phyloP scores from a whole-genome alignment of 2,329 filamentous ascomycete genomes.

The Ophiosphaerella korrae region DNA sequence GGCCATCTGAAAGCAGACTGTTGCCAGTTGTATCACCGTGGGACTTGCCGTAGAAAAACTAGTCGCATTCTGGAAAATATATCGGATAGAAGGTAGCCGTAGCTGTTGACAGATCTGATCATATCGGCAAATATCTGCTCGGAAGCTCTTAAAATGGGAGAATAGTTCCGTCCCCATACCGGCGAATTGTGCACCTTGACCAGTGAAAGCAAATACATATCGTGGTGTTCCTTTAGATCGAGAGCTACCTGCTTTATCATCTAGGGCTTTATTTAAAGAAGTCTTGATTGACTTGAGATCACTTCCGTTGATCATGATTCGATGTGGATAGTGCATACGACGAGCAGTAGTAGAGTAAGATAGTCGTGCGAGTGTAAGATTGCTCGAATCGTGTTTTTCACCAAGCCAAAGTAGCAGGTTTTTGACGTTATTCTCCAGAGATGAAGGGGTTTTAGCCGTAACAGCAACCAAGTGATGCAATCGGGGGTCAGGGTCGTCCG shows the following conservation, averaged over 20 bases:
- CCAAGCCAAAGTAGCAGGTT: slow-evolving; percentile 12
- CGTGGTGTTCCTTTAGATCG: slow-evolving; percentile 52
- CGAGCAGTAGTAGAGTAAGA: slow-evolving; percentile 32
- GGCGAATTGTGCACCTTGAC: slow-evolving; percentile 38
- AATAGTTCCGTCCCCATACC: slow-evolving; percentile 13
- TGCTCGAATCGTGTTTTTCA: slow-evolving; percentile 3
- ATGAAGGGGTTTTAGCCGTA: slow-evolving; percentile 20
- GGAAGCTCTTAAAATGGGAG: slow-evolving; percentile 25
- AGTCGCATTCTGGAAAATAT: not conserved
- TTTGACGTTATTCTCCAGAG: slow-evolving; percentile 17
- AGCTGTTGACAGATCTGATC: slow-evolving; percentile 28
- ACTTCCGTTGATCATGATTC: slow-evolving; percentile 6
- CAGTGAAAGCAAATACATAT: slow-evolving; percentile 38
- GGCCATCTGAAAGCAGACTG: slow-evolving; percentile 48
- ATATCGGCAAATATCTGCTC: slow-evolving; percentile 13
- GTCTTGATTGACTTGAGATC: not conserved
- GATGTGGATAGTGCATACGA: slow-evolving; percentile 24
- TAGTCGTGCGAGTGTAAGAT: slow-evolving; percentile 9
- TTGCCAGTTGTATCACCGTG: slow-evolving; percentile 45
- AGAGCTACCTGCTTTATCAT: slow-evolving; percentile 46
- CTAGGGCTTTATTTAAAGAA: not conserved
- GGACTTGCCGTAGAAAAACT: slow-evolving; percentile 1
- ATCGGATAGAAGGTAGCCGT: slow-evolving; percentile 28
- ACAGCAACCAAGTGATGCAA: slow-evolving; percentile 18
- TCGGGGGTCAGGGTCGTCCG: slow-evolving; percentile 15